Evolutionary conservation across 306 rosid species (phyloP).

Genomic region (Malus orientalis): DNA sequence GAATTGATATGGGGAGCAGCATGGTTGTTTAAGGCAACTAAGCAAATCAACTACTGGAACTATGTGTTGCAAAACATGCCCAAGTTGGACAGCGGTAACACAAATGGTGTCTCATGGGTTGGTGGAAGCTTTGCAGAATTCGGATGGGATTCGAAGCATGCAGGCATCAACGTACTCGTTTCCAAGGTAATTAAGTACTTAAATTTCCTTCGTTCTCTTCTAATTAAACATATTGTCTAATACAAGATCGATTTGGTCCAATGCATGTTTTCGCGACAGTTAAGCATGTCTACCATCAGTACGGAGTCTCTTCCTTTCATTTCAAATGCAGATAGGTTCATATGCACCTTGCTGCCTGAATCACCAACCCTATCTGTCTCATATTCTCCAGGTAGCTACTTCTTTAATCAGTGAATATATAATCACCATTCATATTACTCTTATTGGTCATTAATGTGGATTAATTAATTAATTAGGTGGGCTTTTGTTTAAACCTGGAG

Average conservation of each 20-base stretch:
- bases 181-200: slow-evolving; percentile 3
- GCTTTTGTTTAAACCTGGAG: slow-evolving; percentile 20
- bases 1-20: slow-evolving; percentile 25
- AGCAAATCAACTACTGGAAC: not conserved
- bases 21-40: slow-evolving; percentile 21
- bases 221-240: not conserved
- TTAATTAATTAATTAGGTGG: slow-evolving; percentile 7
- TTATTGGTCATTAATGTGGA: not conserved
- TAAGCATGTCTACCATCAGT: not conserved
- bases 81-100: not conserved
- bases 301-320: not conserved
- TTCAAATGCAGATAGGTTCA: slow-evolving; percentile 9
- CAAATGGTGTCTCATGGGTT: not conserved
- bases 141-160: slow-evolving; percentile 24
- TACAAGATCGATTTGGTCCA: not conserved
- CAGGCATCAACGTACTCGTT: slow-evolving; percentile 15
- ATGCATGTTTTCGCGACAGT: not conserved
- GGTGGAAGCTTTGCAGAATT: slow-evolving; percentile 15
- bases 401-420: not conserved
- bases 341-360: slow-evolving; percentile 15
- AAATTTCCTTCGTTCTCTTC: not conserved
- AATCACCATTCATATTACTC: not conserved
- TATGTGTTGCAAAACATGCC: slow-evolving; percentile 2
- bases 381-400: slow-evolving; percentile 12
- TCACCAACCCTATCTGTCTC: slow-evolving; percentile 17